Conservation (phyloP, 495 filamentous ascomycete species). For the Hypomontagnella monticulosa region DNA sequence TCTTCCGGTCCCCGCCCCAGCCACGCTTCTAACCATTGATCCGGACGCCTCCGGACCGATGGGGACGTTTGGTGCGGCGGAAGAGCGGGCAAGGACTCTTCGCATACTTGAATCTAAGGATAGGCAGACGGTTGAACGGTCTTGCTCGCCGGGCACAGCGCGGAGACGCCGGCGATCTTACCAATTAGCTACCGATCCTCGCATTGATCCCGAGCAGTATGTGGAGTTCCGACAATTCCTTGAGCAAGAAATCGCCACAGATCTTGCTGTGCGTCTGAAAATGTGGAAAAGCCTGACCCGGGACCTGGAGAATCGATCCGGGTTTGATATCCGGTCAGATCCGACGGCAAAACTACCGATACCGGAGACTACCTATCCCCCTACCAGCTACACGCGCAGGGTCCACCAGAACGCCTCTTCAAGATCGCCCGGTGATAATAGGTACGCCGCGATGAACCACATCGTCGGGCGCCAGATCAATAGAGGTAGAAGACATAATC, state of each 20-base stretch:
- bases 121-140: neutral
- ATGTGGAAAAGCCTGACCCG: constrained; percentile 16
- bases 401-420: neutral
- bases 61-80: neutral
- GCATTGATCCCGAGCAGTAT: constrained; percentile 18
- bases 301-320: constrained; percentile 1
- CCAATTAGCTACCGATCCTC: constrained; percentile 17
- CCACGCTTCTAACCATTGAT: too few relatives aligned
- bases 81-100: constrained; percentile 19
- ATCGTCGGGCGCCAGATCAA: neutral
- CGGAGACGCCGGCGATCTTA: constrained; percentile 18
- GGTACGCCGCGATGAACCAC: neutral
- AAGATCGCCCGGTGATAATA: neutral
- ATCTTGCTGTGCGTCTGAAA: constrained; percentile 9
- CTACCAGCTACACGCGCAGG: neutral
- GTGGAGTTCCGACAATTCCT: constrained; percentile 16
- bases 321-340: neutral
- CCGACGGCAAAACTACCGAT: neutral
- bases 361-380: neutral
- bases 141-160: constrained; percentile 6
- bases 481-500: neutral
- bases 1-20: neutral
- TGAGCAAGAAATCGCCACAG: constrained; percentile 13
- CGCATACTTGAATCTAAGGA: constrained; percentile 23
- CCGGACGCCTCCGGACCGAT: neutral